phyloP scores from a whole-genome alignment of 2,329 filamentous ascomycete genomes.

The Penicillium olsonii region DNA sequence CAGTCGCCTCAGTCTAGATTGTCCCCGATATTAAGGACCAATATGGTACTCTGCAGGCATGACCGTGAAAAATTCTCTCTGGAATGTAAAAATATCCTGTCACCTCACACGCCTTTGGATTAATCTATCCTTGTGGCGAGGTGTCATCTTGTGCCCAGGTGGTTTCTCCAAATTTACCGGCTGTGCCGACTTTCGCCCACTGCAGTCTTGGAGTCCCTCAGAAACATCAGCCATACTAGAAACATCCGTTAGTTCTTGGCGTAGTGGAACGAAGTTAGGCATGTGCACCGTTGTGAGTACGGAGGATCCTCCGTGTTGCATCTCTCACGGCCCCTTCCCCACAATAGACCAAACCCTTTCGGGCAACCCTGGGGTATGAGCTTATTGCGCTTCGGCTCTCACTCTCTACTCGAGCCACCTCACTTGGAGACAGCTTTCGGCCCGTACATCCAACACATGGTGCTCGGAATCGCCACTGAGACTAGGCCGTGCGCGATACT shows the following conservation, averaged over 20 bases:
- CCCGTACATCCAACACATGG: not conserved
- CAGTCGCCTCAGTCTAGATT: not conserved
- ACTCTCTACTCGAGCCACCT: not conserved
- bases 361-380: not conserved
- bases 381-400: not conserved
- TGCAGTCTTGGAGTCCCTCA: not conserved
- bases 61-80: not conserved
- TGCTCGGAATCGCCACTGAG: not conserved
- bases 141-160: not conserved
- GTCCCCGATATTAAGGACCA: not conserved
- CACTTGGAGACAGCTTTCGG: not conserved
- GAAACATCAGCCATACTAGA: not conserved
- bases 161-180: not conserved
- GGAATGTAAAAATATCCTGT: not conserved
- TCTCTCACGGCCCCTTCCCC: slow-evolving; percentile 23
- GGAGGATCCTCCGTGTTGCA: slow-evolving; percentile 23
- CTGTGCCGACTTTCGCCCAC: not conserved
- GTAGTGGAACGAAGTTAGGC: not conserved
- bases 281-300: slow-evolving; percentile 7
- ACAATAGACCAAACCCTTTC: slow-evolving; percentile 17
- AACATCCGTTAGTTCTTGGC: not conserved
- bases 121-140: not conserved
- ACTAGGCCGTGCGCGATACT: slow-evolving; percentile 1
- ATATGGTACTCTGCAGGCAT: not conserved
- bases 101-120: not conserved